Evolutionary conservation across 192 early-diverging fungal genomes (phyloP).

Genomic region (Gaertneriomyces sp.): DNA sequence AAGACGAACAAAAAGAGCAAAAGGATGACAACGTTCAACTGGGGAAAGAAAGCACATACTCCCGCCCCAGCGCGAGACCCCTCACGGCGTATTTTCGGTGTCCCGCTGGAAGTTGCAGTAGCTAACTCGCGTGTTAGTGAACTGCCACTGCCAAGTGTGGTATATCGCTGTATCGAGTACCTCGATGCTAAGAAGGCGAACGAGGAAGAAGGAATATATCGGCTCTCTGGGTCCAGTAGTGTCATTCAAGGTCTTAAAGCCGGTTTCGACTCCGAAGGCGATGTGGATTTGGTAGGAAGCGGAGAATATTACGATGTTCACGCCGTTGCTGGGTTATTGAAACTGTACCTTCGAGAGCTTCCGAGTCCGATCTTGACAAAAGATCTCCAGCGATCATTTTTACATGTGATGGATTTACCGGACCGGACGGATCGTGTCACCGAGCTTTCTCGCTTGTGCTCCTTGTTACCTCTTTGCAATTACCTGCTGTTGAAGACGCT

Average conservation of each 20-base stretch:
- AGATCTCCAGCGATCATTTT: constrained; percentile 82
- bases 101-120: constrained; percentile 76
- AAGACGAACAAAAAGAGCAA: constrained; percentile 26
- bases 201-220: constrained; percentile 93
- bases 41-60: constrained; percentile 35
- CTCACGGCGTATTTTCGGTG: constrained; percentile 71
- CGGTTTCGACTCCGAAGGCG: constrained; percentile 78
- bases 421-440: constrained; percentile 77
- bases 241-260: constrained; percentile 74
- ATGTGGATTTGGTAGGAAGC: constrained; percentile 62
- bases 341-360: constrained; percentile 87
- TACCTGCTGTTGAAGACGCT: constrained; percentile 84
- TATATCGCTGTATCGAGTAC: constrained; percentile 95
- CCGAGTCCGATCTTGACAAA: constrained; percentile 81
- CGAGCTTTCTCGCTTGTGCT: constrained; percentile 76
- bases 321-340: constrained; percentile 85
- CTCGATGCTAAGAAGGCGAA: constrained; percentile 85
- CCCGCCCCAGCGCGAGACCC: constrained; percentile 1
- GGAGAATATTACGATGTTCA: constrained; percentile 87
- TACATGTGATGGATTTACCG: constrained; percentile 74
- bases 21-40: constrained; percentile 35
- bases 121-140: constrained; percentile 68
- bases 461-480: constrained; percentile 77
- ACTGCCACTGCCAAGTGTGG: constrained; percentile 82
- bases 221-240: constrained; percentile 74